Evolutionary conservation across 371 early-diverging fungal genomes (phyloP).

Genomic region (Circinella umbellata): DNA sequence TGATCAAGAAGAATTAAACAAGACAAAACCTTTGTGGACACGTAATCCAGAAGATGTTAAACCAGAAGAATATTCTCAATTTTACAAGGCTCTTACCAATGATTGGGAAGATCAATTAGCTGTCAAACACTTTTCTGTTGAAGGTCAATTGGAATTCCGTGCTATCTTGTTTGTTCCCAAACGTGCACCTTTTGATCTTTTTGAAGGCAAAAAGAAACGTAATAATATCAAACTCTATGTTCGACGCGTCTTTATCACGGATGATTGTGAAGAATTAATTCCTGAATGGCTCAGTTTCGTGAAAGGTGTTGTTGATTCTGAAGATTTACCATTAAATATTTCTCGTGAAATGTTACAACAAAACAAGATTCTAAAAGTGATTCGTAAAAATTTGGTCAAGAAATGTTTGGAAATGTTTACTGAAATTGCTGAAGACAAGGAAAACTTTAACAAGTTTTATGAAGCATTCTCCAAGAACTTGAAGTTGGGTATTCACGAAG

Average conservation of each 20-base stretch:
- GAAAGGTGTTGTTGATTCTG: slow-evolving; percentile 83
- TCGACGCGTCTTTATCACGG: slow-evolving; percentile 88
- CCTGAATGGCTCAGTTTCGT: slow-evolving; percentile 65
- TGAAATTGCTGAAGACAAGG: slow-evolving; percentile 69
- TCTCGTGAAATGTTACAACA: slow-evolving; percentile 91
- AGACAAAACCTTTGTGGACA: slow-evolving; percentile 86
- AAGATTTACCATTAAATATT: slow-evolving; percentile 90
- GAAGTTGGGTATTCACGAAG: slow-evolving; percentile 84
- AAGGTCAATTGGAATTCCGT: slow-evolving; percentile 83
- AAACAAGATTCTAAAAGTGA: slow-evolving; percentile 73
- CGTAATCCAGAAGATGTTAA: slow-evolving; percentile 75
- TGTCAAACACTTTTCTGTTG: slow-evolving; percentile 78
- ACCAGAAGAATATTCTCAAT: slow-evolving; percentile 76
- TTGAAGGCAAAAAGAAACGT: slow-evolving; percentile 67
- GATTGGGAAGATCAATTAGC: slow-evolving; percentile 73
- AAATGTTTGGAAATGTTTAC: slow-evolving; percentile 83
- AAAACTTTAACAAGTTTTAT: slow-evolving; percentile 75
- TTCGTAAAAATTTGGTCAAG: slow-evolving; percentile 82
- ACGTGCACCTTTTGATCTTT: slow-evolving; percentile 67
- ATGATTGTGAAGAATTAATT: slow-evolving; percentile 75
- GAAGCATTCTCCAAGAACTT: slow-evolving; percentile 70
- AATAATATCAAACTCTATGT: slow-evolving; percentile 87
- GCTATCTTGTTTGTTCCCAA: slow-evolving; percentile 81
- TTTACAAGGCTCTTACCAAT: slow-evolving; percentile 83
- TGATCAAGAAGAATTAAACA: slow-evolving; percentile 63